Percentiles rank a stretch among this genome's conserved stretches.
Evolutionary conservation across 164 flowering plant species (phyloP).

Genomic region (Stephania cephalantha): DNA sequence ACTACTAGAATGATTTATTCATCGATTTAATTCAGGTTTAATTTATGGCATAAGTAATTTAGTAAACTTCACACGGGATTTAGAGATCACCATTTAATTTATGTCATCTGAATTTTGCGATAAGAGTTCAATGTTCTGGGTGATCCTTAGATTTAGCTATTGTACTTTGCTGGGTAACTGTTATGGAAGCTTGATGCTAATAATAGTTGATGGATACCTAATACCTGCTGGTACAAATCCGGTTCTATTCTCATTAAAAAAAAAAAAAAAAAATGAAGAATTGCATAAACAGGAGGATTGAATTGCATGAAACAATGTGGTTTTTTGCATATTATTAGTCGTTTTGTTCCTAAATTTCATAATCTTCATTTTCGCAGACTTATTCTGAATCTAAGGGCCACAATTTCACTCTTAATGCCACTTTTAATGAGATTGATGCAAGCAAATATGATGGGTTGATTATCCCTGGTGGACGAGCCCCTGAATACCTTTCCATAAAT

Average conservation of each 20-base stretch:
- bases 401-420: slow-evolving; percentile 90
- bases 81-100: neutral
- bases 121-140: neutral
- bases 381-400: slow-evolving; percentile 82
- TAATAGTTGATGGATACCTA: neutral
- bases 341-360: neutral
- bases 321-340: neutral
- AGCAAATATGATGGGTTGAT: slow-evolving; percentile 75
- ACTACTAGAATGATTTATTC: neutral
- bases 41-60: neutral
- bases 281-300: neutral
- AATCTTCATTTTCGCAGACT: slow-evolving; percentile 40
- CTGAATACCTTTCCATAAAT: slow-evolving; percentile 87
- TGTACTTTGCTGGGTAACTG: neutral
- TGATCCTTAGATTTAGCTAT: neutral
- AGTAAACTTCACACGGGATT: neutral
- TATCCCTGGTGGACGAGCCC: slow-evolving; percentile 93
- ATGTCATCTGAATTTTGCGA: neutral
- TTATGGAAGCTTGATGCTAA: neutral
- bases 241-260: neutral
- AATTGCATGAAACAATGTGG: neutral
- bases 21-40: too few relatives aligned
- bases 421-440: slow-evolving; percentile 69
- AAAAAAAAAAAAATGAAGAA: neutral
- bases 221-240: neutral